Percentiles rank a stretch among this genome's conserved stretches.
These are phyloP conservation scores for Helianthus tuberosus DNA, from an alignment of 129 eudicot species.

Conservation along the genomic window DNA sequence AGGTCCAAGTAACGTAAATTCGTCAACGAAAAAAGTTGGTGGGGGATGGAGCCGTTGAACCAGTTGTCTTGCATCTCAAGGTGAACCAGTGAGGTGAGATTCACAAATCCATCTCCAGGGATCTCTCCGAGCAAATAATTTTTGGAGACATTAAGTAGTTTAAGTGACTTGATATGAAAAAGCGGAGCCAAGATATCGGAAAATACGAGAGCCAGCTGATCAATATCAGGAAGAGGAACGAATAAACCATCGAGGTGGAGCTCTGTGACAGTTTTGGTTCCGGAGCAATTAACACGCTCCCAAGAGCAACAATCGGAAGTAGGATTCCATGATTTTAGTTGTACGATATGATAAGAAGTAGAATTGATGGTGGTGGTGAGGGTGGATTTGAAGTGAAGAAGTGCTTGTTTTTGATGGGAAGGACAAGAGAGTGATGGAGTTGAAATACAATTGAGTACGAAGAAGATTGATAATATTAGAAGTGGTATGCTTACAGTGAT, in stretches of 20 bases:
- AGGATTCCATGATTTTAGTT: slow-evolving; percentile 53
- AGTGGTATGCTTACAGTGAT: too few species aligned
- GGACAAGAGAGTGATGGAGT: too few species aligned
- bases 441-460: too few species aligned
- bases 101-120: slow-evolving; percentile 40
- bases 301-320: slow-evolving; percentile 53
- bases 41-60: slow-evolving; percentile 46
- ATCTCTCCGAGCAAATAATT: slow-evolving; percentile 41
- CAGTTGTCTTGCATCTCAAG: slow-evolving; percentile 47
- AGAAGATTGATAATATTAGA: too few species aligned
- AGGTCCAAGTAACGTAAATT: slow-evolving; percentile 41
- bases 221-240: slow-evolving; percentile 14
- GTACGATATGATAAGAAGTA: too few species aligned
- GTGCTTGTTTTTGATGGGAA: too few species aligned
- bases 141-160: slow-evolving; percentile 43
- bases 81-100: slow-evolving; percentile 41
- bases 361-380: too few species aligned
- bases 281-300: slow-evolving; percentile 44
- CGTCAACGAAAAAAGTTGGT: slow-evolving; percentile 30
- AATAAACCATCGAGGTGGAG: slow-evolving; percentile 34
- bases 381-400: too few species aligned
- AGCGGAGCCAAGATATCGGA: too few species aligned
- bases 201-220: too few species aligned
- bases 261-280: slow-evolving; percentile 22
- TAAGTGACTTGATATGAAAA: slow-evolving; percentile 36